Evolutionary conservation across 73 alveolate genomes (phyloP).

Genomic region (Urostyla sp.): DNA sequence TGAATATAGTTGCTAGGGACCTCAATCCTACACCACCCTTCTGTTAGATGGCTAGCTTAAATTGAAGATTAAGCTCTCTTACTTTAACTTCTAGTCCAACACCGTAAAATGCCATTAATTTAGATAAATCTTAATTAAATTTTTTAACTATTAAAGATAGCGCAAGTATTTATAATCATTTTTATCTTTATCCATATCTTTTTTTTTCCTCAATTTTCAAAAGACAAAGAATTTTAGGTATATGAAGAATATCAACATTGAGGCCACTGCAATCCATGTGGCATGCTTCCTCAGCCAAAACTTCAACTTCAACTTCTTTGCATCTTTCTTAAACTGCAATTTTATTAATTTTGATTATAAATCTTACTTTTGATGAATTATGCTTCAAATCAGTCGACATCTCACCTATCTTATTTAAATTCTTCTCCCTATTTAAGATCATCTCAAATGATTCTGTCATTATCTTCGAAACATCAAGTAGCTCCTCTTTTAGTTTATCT

Average conservation of each 20-base stretch:
- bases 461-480: slow-evolving; percentile 82
- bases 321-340: slow-evolving; percentile 62
- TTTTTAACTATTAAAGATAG: background rate
- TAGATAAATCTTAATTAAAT: background rate
- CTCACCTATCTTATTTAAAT: slow-evolving; percentile 63
- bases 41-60: slow-evolving; percentile 59
- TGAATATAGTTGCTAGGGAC: slow-evolving; percentile 58
- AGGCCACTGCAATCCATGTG: slow-evolving; percentile 44
- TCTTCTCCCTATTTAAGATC: slow-evolving; percentile 83
- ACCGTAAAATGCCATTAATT: slow-evolving; percentile 61
- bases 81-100: slow-evolving; percentile 66
- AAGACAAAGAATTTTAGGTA: slow-evolving; percentile 14
- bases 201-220: slow-evolving; percentile 4
- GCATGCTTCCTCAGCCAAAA: slow-evolving; percentile 72
- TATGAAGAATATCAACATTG: background rate
- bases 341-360: background rate
- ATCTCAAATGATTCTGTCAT: slow-evolving; percentile 90
- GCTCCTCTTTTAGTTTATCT: slow-evolving; percentile 80
- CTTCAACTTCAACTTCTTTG: slow-evolving; percentile 62
- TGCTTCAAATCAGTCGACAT: slow-evolving; percentile 70
- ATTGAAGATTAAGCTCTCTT: slow-evolving; percentile 66
- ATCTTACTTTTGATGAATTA: slow-evolving; percentile 48
- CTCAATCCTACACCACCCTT: slow-evolving; percentile 69
- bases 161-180: too few species aligned
- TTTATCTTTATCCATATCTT: too few species aligned